phyloP scores from a whole-genome alignment of 2,329 filamentous ascomycete species.

The Arthrobotrys conoides region DNA sequence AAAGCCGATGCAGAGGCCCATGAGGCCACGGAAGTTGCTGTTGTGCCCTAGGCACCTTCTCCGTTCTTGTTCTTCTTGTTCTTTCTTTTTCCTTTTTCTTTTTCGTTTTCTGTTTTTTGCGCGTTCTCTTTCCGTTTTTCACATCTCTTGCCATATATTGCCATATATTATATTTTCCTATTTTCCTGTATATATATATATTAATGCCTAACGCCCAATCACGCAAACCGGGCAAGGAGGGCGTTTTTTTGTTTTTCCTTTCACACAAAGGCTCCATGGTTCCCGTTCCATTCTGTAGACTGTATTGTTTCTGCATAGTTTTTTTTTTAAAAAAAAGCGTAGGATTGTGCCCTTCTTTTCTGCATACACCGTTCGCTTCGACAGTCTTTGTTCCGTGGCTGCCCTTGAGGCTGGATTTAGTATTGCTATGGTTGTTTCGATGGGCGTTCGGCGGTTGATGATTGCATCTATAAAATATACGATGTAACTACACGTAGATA shows the following conservation, averaged over 20 bases:
- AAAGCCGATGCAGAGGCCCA: constrained; percentile 1
- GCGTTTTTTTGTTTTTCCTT: constrained; percentile 25
- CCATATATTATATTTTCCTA: constrained; percentile 1
- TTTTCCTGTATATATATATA: neutral
- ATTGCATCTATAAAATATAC: neutral
- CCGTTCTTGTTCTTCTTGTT: constrained; percentile 4
- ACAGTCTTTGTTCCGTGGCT: neutral
- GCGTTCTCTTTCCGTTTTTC: neutral
- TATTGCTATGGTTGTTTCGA: neutral
- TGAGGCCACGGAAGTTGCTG: constrained; percentile 4
- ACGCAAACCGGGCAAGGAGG: neutral
- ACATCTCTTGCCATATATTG: neutral
- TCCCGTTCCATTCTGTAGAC: constrained; percentile 2
- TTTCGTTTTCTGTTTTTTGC: constrained; percentile 3
- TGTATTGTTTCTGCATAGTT: neutral
- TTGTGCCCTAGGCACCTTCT: constrained; percentile 1
- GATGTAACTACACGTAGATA: too few relatives aligned
- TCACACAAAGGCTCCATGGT: constrained; percentile 15
- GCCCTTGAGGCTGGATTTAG: neutral
- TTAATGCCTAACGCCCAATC: neutral
- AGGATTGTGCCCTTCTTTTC: neutral
- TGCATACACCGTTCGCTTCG: neutral
- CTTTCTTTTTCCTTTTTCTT: constrained; percentile 2
- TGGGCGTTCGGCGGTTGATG: neutral
- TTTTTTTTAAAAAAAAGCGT: neutral